Base-by-base conservation (phyloP, 495 filamentous ascomycete species). In the Xylaria nigripes region DNA sequence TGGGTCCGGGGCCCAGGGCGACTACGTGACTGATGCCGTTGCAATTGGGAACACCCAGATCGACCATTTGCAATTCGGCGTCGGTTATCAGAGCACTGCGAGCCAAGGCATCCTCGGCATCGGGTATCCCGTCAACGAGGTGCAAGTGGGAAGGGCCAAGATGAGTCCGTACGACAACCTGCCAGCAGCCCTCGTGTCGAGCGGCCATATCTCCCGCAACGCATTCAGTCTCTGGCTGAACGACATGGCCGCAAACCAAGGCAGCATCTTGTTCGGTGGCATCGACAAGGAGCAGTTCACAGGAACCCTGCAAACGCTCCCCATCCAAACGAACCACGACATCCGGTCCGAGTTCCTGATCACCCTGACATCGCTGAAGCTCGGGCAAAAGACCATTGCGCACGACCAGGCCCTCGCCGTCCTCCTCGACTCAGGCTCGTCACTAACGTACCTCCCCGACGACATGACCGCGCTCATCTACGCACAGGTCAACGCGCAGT, bases 141-240 rank as follows among this genome's bases (percentile, higher is more conserved):
- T 87, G 6, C 82, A 87, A 55, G 84, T 87, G 57, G 79, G 80
- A 50, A 72, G 80, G 32, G 78, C 81, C 23, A 75, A 77, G 2
- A 70, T 75, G 52, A 50, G 69, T 12, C 48, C 83, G 2, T 98
- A 97, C 68, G 68, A 81, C 38, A 96, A 96, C 65, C 74, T 96
- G 13, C 89, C 90, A 8, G 77, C 78, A 54, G 74, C 84, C 18
- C 79, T 98, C 77, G 83, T 83, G 18, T 69, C 85, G 40, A 73
- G 83, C 19, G 84, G 82, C 2, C 30, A 83, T 25, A 94, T 95
- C 61, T 75, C 84, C 45, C 85, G 88, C 16, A 87, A 83, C 56
- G 90, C 91, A 15, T 98, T 92, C 68, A 90, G 85, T 55, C 68
- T 96, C 0, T 96, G 89, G 89, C 76, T 96, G 25, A 89, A 95